Base-by-base conservation (phyloP, 305 asterid genomes). In the Striga hermonthica region DNA sequence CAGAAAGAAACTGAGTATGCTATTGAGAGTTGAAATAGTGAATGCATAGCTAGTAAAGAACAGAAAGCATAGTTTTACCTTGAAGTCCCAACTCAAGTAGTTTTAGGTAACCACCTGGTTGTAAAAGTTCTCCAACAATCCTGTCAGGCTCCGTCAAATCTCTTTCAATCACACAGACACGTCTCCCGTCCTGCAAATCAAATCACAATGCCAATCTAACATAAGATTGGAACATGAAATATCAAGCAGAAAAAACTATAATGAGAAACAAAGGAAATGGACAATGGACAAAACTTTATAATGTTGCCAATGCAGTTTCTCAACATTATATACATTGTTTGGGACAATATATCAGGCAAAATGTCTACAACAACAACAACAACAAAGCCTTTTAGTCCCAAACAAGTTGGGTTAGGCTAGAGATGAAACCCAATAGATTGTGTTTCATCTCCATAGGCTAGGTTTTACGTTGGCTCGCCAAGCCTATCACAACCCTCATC, bases 81-180 rank as follows among this genome's bases (percentile, higher is more conserved):
- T 85, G 82, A 45, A 91, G 68, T 35, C 93, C 98, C 57, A 91
- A 76, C 79, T 91, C 95, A 48, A 89, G 72, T 75, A 91, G 72
- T 78, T 89, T 91, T 67, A 91, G 94, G 64, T 89, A 91, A 63
- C 98, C 96, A 50, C 95, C 95, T 4, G 98, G 98, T 68, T 91
- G 98, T 11, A 91, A 80, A 50, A 91, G 84, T 75, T 91, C 98
- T 74, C 98, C 98, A 4, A 89, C 98, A 66, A 91, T 89, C 60
- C 96, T 78, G 62, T 89, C 90, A 4, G 95, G 96, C 79, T 88
- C 94, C 1, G 80, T 57, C 77, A 91, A 82, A 70, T 91, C 95
- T 73, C 98, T 85, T 76, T 91, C 98, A 16, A 91, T 85, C 62
- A 91, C 90, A 60, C 70, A 78, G 53, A 89, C 87, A 49, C 84